Percentiles rank a stretch among this genome's conserved stretches.
Evolutionary conservation across 192 early-diverging fungal species (phyloP).

Genomic region (Gaertneriomyces sp.): DNA sequence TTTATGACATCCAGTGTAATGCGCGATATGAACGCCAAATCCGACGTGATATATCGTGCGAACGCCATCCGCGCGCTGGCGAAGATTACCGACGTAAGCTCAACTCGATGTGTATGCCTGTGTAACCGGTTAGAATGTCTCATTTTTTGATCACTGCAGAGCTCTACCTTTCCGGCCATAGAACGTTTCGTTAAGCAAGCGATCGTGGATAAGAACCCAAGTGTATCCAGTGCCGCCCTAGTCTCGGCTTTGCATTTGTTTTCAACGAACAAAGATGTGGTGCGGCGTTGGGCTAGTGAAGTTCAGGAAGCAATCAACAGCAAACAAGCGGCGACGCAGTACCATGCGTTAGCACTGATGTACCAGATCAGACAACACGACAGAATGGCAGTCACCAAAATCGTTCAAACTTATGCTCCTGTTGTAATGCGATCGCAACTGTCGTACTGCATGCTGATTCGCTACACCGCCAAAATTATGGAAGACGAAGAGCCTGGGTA

Average conservation of each 20-base stretch:
- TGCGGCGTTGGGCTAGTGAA: conserved; percentile 96
- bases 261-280: conserved; percentile 78
- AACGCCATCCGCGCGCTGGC: conserved; percentile 94
- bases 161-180: conserved; percentile 91
- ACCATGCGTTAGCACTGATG: conserved; percentile 94
- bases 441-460: conserved; percentile 88
- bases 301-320: conserved; percentile 89
- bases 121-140: too few species aligned
- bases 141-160: conserved; percentile 37
- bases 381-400: conserved; percentile 95
- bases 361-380: conserved; percentile 96
- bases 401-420: conserved; percentile 84
- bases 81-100: conserved; percentile 87
- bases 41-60: conserved; percentile 85
- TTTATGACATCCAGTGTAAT: conserved; percentile 95
- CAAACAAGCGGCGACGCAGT: conserved; percentile 92
- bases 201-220: conserved; percentile 91
- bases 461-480: conserved; percentile 81
- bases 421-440: conserved; percentile 72
- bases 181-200: conserved; percentile 95
- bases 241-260: conserved; percentile 90
- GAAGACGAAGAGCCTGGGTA: conserved; percentile 51
- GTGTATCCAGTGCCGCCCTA: conserved; percentile 84
- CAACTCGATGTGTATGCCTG: too few species aligned
- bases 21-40: conserved; percentile 94